Conservation (phyloP, 2,329 filamentous ascomycete species). For the Tolypocladium paradoxum region DNA sequence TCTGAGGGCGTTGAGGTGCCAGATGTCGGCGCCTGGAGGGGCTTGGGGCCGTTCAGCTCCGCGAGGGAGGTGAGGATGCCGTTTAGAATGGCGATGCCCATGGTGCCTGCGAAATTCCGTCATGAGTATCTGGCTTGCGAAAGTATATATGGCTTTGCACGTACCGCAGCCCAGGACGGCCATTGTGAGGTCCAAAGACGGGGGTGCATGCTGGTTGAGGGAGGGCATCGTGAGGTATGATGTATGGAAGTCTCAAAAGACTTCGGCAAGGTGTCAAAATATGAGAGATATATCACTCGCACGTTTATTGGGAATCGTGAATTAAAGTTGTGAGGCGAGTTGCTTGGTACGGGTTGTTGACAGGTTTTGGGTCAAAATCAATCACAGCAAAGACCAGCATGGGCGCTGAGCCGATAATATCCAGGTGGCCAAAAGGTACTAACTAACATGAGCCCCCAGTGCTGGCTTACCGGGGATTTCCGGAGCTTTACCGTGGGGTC, state of each 20-base stretch:
- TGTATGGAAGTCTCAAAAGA: not conserved
- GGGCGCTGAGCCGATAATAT: not conserved
- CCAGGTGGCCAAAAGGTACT: not conserved
- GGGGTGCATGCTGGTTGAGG: slow-evolving; percentile 23
- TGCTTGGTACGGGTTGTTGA: not conserved
- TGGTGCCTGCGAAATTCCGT: slow-evolving; percentile 46
- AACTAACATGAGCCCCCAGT: not conserved
- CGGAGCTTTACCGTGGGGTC: slow-evolving; percentile 3
- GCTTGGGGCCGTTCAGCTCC: slow-evolving; percentile 35
- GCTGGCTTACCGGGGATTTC: not conserved
- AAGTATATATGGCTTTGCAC: slow-evolving; percentile 16
- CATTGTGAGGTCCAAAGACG: slow-evolving; percentile 50
- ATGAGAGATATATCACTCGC: too few relatives aligned
- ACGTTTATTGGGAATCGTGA: not conserved
- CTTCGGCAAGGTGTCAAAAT: not conserved
- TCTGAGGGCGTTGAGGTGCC: slow-evolving; percentile 33
- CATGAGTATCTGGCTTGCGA: not conserved
- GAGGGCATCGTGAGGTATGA: slow-evolving; percentile 16
- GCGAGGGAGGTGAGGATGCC: slow-evolving; percentile 66
- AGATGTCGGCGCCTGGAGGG: slow-evolving; percentile 30
- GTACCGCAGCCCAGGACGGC: slow-evolving; percentile 73
- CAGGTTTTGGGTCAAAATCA: too few relatives aligned
- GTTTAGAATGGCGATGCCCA: slow-evolving; percentile 75
- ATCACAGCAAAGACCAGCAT: not conserved
- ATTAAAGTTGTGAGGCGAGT: not conserved